A percentile compares a stretch with the other conserved stretches of the same genome.
Evolutionary conservation across 495 filamentous ascomycete genomes (phyloP).

Genomic region (Acidomyces sp.): DNA sequence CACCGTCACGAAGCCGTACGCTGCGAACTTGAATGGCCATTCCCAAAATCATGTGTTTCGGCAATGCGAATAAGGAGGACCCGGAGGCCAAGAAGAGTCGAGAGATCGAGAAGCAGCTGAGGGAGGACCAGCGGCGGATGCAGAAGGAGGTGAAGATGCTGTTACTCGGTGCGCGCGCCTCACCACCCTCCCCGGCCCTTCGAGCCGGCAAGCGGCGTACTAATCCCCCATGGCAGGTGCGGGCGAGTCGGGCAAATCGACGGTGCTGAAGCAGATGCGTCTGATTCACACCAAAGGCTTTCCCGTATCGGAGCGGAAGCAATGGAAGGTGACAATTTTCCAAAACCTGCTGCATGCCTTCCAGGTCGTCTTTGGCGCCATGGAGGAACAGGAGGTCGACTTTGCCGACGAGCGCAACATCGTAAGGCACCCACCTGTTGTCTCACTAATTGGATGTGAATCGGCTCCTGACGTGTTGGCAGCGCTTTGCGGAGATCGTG

Average conservation of each 20-base stretch:
- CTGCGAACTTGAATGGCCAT: slow-evolving; percentile 17
- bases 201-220: too few species aligned
- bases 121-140: slow-evolving; percentile 32
- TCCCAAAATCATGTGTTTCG: slow-evolving; percentile 22
- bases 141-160: slow-evolving; percentile 35
- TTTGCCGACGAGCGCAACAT: slow-evolving; percentile 66
- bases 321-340: slow-evolving; percentile 83
- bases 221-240: too few species aligned
- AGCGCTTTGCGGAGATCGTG: slow-evolving; percentile 29
- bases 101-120: slow-evolving; percentile 35
- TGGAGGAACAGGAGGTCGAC: slow-evolving; percentile 74
- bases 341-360: slow-evolving; percentile 37
- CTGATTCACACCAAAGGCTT: slow-evolving; percentile 93
- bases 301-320: slow-evolving; percentile 76
- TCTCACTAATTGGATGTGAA: background rate
- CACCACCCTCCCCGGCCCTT: too few species aligned
- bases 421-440: slow-evolving; percentile 34
- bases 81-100: slow-evolving; percentile 32
- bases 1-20: too few species aligned
- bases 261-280: slow-evolving; percentile 98
- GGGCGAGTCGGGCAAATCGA: slow-evolving; percentile 95
- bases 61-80: slow-evolving; percentile 19
- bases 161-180: slow-evolving; percentile 33
- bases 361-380: slow-evolving; percentile 71
- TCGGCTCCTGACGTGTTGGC: slow-evolving; percentile 13